Conservation (phyloP, 2,329 filamentous ascomycete species). For the Escovopsis sp. region DNA sequence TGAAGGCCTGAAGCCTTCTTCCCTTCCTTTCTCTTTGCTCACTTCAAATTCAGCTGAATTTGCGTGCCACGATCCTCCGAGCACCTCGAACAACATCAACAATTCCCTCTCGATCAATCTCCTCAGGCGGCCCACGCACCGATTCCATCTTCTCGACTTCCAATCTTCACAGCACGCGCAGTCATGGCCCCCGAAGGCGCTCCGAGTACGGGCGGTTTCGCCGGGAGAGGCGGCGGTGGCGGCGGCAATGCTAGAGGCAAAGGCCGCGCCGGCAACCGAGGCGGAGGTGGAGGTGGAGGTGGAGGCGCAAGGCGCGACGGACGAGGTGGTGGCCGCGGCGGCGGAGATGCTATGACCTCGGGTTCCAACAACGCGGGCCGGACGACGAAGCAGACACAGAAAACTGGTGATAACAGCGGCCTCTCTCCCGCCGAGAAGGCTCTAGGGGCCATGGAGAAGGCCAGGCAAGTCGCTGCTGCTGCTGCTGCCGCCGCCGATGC, state of each 20-base stretch:
- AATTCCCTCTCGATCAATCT: no score
- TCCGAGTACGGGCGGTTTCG: constrained; percentile 2
- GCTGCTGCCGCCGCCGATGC: constrained; percentile 12
- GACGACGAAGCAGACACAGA: constrained; percentile 18
- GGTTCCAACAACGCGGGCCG: constrained; percentile 14
- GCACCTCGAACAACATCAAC: no score
- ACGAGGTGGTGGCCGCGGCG: constrained; percentile 14
- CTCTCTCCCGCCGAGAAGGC: neutral
- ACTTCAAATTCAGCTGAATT: no score
- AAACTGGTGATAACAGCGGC: no score
- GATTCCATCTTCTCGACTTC: no score
- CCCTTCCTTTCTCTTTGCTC: no score
- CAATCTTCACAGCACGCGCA: neutral
- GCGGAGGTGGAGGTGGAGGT: constrained; percentile 23
- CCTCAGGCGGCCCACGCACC: no score
- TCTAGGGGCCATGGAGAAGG: constrained; percentile 16
- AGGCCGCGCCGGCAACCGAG: constrained; percentile 28
- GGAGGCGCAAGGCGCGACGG: constrained; percentile 18
- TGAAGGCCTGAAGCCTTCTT: no score
- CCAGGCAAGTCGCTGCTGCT: constrained; percentile 18
- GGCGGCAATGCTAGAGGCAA: constrained; percentile 23
- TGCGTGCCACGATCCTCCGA: no score
- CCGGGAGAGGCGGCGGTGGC: constrained; percentile 16
- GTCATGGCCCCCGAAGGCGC: constrained; percentile 2
- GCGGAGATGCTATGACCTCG: constrained; percentile 10